Conservation (phyloP, 148 eudicot genomes). For the Talinum fruticosum region DNA sequence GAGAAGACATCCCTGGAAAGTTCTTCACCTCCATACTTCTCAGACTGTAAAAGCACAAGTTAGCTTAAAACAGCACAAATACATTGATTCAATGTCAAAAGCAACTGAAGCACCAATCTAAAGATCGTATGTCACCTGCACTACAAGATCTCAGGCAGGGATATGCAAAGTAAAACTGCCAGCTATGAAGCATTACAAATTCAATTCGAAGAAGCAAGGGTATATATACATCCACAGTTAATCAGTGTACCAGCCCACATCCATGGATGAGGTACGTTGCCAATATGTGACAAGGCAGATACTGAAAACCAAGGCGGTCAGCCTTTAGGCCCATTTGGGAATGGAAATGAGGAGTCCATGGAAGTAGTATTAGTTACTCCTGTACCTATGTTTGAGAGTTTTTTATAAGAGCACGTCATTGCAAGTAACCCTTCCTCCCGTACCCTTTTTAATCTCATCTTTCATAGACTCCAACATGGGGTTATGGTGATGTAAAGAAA, state of each 20-base stretch:
- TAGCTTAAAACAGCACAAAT: neutral
- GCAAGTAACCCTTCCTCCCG: neutral
- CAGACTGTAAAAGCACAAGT: slow-evolving; percentile 49
- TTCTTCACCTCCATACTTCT: slow-evolving; percentile 71
- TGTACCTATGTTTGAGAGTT: neutral
- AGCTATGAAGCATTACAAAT: neutral
- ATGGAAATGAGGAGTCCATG: neutral
- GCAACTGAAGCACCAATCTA: neutral
- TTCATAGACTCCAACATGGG: neutral
- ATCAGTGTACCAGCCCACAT: neutral
- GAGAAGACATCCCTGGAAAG: slow-evolving; percentile 48
- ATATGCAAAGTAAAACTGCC: neutral
- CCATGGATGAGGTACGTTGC: neutral
- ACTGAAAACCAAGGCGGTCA: neutral
- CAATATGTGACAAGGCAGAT: neutral
- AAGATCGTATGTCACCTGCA: neutral
- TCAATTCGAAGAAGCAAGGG: neutral
- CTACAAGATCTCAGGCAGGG: neutral
- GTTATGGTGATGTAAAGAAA: neutral
- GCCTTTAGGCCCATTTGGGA: neutral
- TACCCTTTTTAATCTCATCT: neutral
- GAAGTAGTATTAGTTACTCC: neutral
- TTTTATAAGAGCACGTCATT: neutral
- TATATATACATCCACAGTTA: too few species aligned
- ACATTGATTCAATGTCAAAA: neutral